These are phyloP conservation scores for Penicillium capsulatum DNA, from an alignment of 2,329 filamentous ascomycete species.

Conservation along the genomic window DNA sequence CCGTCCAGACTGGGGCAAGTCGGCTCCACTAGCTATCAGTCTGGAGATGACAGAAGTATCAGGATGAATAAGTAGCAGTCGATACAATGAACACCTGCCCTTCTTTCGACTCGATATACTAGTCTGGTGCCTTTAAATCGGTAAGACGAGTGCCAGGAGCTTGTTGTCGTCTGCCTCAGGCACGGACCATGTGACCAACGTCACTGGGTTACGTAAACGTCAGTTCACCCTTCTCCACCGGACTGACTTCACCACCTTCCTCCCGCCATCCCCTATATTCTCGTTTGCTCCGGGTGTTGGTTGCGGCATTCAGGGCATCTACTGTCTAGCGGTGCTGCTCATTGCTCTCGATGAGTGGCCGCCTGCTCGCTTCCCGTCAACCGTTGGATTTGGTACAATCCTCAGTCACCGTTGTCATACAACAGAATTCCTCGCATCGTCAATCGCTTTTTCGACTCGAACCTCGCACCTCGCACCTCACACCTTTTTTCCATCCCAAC, in stretches of 20 bases:
- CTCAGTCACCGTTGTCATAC: constrained; percentile 19
- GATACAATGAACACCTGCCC: no score
- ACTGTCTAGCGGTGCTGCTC: constrained; percentile 19
- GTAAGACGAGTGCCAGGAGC: neutral
- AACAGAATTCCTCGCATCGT: constrained; percentile 14
- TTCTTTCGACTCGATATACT: no score
- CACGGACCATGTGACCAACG: constrained; percentile 14
- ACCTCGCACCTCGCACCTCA: constrained; percentile 7
- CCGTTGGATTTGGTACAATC: constrained; percentile 32
- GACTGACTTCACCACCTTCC: constrained; percentile 10
- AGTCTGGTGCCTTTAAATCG: no score
- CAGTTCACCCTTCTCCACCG: constrained; percentile 21
- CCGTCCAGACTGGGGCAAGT: neutral
- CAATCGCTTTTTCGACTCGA: constrained; percentile 8
- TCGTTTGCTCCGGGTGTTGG: constrained; percentile 10
- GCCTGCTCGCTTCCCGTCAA: constrained; percentile 26
- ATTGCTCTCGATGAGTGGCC: constrained; percentile 34
- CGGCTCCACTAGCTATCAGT: neutral
- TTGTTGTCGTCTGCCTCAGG: constrained; percentile 9
- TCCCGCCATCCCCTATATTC: constrained; percentile 6
- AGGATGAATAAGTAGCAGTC: no score
- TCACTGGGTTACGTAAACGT: constrained; percentile 21
- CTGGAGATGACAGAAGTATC: no score
- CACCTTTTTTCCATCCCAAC: neutral
- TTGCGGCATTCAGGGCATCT: constrained; percentile 8